phyloP scores from a whole-genome alignment of 108 stramenopile species.

The Nannochloropsis salina region DNA sequence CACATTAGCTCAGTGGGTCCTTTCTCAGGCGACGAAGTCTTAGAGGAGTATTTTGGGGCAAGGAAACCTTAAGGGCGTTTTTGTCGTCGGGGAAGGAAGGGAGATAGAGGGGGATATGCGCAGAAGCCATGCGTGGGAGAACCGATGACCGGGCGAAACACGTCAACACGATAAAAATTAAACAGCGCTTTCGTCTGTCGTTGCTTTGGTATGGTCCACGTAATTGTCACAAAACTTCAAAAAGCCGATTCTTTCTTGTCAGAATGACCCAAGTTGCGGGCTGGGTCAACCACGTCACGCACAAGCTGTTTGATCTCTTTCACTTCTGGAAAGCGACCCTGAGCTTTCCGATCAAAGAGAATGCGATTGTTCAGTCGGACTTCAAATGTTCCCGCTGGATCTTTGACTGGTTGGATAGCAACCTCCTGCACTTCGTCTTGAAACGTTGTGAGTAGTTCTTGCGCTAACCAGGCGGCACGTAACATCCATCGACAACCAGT shows the following conservation, averaged over 20 bases:
- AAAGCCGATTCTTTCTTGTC: background rate
- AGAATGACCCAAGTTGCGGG: background rate
- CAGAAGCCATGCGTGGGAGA: no score
- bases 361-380: background rate
- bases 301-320: constrained; percentile 17
- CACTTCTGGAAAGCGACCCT: constrained; percentile 8
- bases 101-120: background rate
- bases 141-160: no score
- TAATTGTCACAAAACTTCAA: no score
- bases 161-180: no score
- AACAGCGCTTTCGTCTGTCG: no score
- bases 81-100: background rate
- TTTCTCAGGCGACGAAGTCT: constrained; percentile 21
- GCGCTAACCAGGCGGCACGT: background rate
- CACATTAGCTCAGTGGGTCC: constrained; percentile 76
- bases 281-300: background rate
- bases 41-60: background rate
- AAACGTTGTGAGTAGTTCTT: background rate
- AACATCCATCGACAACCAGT: constrained; percentile 6
- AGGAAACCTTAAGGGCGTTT: background rate
- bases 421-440: constrained; percentile 5
- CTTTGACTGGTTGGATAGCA: background rate
- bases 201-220: no score
- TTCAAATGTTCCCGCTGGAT: constrained; percentile 4
- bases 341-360: background rate